Base-by-base conservation (phyloP, 2,329 filamentous ascomycete species). In the Colletotrichum musicola region DNA sequence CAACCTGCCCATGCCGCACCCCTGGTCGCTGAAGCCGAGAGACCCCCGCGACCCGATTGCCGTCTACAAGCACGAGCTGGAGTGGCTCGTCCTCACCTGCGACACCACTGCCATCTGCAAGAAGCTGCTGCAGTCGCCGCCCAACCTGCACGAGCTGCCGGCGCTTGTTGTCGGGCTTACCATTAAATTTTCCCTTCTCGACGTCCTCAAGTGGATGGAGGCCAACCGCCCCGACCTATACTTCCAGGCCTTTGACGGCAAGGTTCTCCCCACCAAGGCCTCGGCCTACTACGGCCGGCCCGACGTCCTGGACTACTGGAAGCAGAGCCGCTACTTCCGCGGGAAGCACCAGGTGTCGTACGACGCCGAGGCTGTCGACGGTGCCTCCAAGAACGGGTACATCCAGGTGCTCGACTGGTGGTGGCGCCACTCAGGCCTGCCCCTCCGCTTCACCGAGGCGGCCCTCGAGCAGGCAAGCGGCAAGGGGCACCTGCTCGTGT, bases 221-320 rank as follows among this genome's bases (percentile, higher is more conserved):
- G 81, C 82, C 51, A 90, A 90, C 73, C 84, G 87, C 12, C 86
- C 86, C 4, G 85, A 97, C 68, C 88, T 98, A 4, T 68, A 64
- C 6, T 65, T 60, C 81, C 94, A 92, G 86, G 90, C 91, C 3
- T 96, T 95, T 35, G 95, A 95, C 76, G 93, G 93, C 53, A 93
- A 93, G 50, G 91, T 94, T 51, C 86, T 98, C 3, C 94, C 95
- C 0, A 95, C 93, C 72, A 96, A 96, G 77, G 94, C 94, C 0
- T 97, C 94, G 2, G 90, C 91, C 1, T 92, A 95, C 71, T 98
- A 96, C 77, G 93, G 93, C 54, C 91, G 93, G 59, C 90, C 89
- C 1, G 92, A 94, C 68, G 92, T 98, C 38, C 84, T 98, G 9
- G 93, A 96, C 71, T 98, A 95, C 88, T 98, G 95, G 95, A 90